These are phyloP conservation scores for Verruconis gallopava DNA, from an alignment of 2,329 filamentous ascomycete genomes.

Conservation along the genomic window DNA sequence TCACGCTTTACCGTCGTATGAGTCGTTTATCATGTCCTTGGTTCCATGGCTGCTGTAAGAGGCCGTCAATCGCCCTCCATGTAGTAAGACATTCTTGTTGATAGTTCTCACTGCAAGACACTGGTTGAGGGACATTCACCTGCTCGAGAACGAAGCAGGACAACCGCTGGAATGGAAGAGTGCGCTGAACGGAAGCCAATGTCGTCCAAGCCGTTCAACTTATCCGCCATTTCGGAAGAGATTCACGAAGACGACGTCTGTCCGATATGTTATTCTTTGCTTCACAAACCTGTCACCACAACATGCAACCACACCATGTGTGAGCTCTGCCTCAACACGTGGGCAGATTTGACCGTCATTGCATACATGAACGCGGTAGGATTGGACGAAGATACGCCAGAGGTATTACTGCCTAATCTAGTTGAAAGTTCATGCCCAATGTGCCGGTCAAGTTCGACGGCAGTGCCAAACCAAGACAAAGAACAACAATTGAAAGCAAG, in stretches of 20 bases:
- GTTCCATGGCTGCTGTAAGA: too few species aligned
- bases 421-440: constrained; percentile 33
- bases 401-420: constrained; percentile 16
- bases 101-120: too few species aligned
- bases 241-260: constrained; percentile 29
- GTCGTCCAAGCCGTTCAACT: background rate
- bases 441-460: constrained; percentile 30
- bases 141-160: too few species aligned
- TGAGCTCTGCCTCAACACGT: constrained; percentile 33
- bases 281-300: constrained; percentile 30
- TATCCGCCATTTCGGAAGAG: background rate
- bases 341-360: constrained; percentile 29
- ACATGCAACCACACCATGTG: constrained; percentile 32
- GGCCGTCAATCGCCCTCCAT: too few species aligned
- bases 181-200: background rate
- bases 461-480: constrained; percentile 17
- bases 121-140: too few species aligned
- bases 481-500: constrained; percentile 18
- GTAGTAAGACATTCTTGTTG: too few species aligned
- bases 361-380: constrained; percentile 27
- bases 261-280: constrained; percentile 32
- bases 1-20: too few species aligned
- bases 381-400: constrained; percentile 23
- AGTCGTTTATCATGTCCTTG: too few species aligned
- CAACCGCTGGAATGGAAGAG: too few species aligned